phyloP scores from a whole-genome alignment of 2,329 filamentous ascomycete genomes.

The Pezicula neosporulosa region DNA sequence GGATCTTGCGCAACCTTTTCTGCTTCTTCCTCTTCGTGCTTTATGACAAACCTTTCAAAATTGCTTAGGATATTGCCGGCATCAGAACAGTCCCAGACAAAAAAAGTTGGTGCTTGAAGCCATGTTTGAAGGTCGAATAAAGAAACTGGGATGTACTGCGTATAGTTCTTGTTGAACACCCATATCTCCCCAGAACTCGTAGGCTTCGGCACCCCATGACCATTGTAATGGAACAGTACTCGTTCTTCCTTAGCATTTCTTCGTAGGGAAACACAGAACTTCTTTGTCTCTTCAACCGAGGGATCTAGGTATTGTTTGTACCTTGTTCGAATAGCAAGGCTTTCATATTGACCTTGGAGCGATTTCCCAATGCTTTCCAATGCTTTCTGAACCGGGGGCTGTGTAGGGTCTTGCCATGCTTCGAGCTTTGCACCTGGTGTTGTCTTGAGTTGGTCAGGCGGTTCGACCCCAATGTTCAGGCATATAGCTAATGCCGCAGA shows the following conservation, averaged over 20 bases:
- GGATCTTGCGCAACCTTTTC: slow-evolving; percentile 75
- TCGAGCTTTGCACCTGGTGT: slow-evolving; percentile 90
- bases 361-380: slow-evolving; percentile 95
- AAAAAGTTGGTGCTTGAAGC: slow-evolving; percentile 92
- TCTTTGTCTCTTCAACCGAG: slow-evolving; percentile 95
- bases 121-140: slow-evolving; percentile 93
- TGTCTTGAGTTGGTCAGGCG: slow-evolving; percentile 94
- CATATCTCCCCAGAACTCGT: slow-evolving; percentile 96
- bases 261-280: slow-evolving; percentile 86
- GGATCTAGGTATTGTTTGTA: slow-evolving; percentile 98
- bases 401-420: slow-evolving; percentile 92
- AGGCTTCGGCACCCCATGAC: slow-evolving; percentile 93
- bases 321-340: slow-evolving; percentile 87
- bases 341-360: slow-evolving; percentile 95
- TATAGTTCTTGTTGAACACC: slow-evolving; percentile 99
- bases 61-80: slow-evolving; percentile 94
- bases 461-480: slow-evolving; percentile 95
- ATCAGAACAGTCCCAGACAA: slow-evolving; percentile 97
- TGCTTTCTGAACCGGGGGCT: slow-evolving; percentile 75
- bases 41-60: slow-evolving; percentile 91
- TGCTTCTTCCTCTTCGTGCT: slow-evolving; percentile 85
- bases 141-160: slow-evolving; percentile 96
- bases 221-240: slow-evolving; percentile 98
- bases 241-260: slow-evolving; percentile 94
- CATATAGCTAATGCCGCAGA: slow-evolving; percentile 92